phyloP scores from a whole-genome alignment of 768 basidiomycete genomes.

The Tylopilus subfusipes region DNA sequence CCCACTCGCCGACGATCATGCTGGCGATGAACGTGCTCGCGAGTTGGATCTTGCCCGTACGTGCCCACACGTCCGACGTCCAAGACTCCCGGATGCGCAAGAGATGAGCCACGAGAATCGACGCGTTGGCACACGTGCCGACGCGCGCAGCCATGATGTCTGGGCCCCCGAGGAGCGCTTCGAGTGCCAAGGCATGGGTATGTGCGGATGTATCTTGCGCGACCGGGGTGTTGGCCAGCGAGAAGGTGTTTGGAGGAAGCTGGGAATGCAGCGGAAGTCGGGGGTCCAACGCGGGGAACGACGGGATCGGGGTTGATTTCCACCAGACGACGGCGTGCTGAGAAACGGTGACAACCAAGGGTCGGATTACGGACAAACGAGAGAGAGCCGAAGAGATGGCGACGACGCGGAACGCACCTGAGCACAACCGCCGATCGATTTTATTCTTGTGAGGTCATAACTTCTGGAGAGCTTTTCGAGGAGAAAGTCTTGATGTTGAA shows the following conservation, averaged over 20 bases:
- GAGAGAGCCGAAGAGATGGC: background rate
- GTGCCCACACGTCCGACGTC: constrained; percentile 73
- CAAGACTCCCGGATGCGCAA: constrained; percentile 75
- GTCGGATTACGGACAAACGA: constrained; percentile 1
- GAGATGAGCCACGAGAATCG: constrained; percentile 71
- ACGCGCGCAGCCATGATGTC: constrained; percentile 75
- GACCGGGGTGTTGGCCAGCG: constrained; percentile 69
- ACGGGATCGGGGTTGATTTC: constrained; percentile 74
- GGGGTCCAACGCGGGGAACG: constrained; percentile 69
- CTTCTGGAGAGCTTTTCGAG: constrained; percentile 70
- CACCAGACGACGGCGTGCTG: constrained; percentile 82
- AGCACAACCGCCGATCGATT: constrained; percentile 73
- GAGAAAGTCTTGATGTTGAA: constrained; percentile 54
- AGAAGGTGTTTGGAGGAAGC: constrained; percentile 63
- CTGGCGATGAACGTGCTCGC: constrained; percentile 73
- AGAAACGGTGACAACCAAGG: background rate
- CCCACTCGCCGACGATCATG: constrained; percentile 67
- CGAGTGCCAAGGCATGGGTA: constrained; percentile 71
- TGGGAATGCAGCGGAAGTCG: constrained; percentile 66
- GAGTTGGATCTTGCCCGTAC: constrained; percentile 75
- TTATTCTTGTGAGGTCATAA: constrained; percentile 68
- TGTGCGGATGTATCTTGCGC: constrained; percentile 80
- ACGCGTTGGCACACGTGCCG: constrained; percentile 67
- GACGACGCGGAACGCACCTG: constrained; percentile 46
- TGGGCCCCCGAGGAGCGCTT: constrained; percentile 72